These are phyloP conservation scores for Suillus discolor DNA, from an alignment of 768 basidiomycete genomes.

Conservation along the genomic window DNA sequence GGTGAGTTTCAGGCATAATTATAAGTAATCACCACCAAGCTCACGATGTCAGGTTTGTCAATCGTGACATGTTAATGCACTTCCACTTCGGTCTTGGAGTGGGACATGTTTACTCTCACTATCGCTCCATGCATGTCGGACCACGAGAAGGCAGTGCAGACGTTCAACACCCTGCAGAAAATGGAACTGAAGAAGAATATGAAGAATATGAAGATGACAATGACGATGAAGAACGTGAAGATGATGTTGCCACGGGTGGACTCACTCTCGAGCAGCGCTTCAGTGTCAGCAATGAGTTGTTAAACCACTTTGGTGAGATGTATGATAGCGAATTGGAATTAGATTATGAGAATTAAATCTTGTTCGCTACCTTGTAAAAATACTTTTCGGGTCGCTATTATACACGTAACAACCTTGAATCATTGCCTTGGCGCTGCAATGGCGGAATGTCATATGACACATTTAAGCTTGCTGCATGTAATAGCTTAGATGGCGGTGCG, in stretches of 20 bases:
- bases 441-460: no score
- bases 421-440: no score
- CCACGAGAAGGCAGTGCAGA: neutral
- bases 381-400: no score
- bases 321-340: neutral
- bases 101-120: neutral
- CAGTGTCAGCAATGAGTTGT: neutral
- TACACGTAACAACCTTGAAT: no score
- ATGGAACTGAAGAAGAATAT: no score
- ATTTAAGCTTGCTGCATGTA: no score
- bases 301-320: neutral
- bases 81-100: neutral
- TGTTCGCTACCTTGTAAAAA: no score
- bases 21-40: neutral
- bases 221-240: neutral
- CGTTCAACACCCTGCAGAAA: neutral
- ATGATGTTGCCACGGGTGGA: no score
- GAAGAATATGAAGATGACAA: neutral
- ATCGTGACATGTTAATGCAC: slow-evolving; percentile 5
- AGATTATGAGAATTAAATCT: neutral
- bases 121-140: no score
- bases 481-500: no score
- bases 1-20: neutral
- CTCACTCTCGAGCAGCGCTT: neutral
- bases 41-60: neutral